Conservation (phyloP, 2,329 filamentous ascomycete species). For the Xylariaceae sp. region DNA sequence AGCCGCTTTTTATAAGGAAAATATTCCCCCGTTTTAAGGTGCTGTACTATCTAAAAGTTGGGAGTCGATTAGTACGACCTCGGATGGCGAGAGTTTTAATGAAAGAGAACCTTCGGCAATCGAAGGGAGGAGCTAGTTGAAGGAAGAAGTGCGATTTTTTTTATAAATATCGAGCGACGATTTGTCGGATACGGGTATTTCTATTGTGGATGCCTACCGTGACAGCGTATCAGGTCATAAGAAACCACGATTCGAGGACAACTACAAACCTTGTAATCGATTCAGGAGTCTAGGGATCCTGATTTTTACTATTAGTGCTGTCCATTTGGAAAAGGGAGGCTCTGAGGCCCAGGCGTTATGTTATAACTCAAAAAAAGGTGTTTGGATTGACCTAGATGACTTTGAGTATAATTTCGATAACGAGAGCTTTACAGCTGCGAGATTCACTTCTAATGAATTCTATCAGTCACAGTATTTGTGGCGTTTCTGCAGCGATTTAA, state of each 20-base stretch:
- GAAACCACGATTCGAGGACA: too few relatives aligned
- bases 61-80: not conserved
- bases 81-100: not conserved
- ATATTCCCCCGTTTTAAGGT: too few relatives aligned
- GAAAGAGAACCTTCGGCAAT: not conserved
- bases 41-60: too few relatives aligned
- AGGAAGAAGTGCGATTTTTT: not conserved
- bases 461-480: too few relatives aligned
- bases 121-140: not conserved
- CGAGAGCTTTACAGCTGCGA: not conserved
- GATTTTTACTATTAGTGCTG: too few relatives aligned
- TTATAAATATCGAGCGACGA: not conserved
- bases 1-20: too few relatives aligned
- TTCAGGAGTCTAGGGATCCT: too few relatives aligned
- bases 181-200: not conserved
- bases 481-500: too few relatives aligned
- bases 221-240: not conserved
- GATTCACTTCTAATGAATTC: not conserved
- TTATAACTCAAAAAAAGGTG: not conserved
- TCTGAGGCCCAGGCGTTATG: not conserved
- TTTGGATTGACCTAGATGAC: not conserved
- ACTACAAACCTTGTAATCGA: not conserved
- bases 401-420: not conserved
- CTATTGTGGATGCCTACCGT: not conserved
- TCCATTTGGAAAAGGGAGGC: too few relatives aligned